Base-by-base conservation (phyloP, 1,139 yeast genomes). In the Yamadazyma atmosphaerica region DNA sequence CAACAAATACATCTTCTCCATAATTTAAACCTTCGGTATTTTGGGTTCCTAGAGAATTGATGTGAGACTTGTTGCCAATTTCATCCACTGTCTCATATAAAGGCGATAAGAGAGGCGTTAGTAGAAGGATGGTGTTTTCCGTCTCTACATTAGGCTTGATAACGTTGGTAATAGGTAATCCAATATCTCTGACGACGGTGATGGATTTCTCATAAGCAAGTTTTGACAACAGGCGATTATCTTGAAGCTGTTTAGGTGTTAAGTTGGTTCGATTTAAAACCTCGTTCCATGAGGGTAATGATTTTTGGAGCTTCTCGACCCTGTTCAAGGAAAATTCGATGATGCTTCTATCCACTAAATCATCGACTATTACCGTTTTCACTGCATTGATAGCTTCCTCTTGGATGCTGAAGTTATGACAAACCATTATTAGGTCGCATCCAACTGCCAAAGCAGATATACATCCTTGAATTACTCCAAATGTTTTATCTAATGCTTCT, bases 401-500 rank as follows among this genome's bases (percentile, higher is more conserved):
- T 32, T 32, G 34, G 7, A 32, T 21, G 11, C 21, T 32, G 17
- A 7, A 32, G 13, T 32, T 21, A 21, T 32, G 22, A 13, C 34
- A 32, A 11, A 32, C 13, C 34, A 32, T 32, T 21, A 32, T 32
- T 16, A 32, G 21, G 14, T 32, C 34, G 21, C 34, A 32, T 5
- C 27, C 34, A 23, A 32, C 34, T n/a, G 34, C 17, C 8, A 32
- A 12, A 4, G 34, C 34, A 21, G 34, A 32, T 32, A 32, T 32
- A 21, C 34, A 32, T 5, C 34, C 34, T 21, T 32, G 34, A 4
- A 32, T 32, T 4, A 32, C 34, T 4, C 34, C 34, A 23, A 32
- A 32, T 4, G 34, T 32, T 21, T 32, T 32, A 12, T 32, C 34
- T 10, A 32, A 21, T 10, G 34, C 34, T 23, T 32, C 34, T 19